These are phyloP conservation scores for Neurospora sp. DNA, from an alignment of 495 filamentous ascomycete genomes.

Conservation along the genomic window DNA sequence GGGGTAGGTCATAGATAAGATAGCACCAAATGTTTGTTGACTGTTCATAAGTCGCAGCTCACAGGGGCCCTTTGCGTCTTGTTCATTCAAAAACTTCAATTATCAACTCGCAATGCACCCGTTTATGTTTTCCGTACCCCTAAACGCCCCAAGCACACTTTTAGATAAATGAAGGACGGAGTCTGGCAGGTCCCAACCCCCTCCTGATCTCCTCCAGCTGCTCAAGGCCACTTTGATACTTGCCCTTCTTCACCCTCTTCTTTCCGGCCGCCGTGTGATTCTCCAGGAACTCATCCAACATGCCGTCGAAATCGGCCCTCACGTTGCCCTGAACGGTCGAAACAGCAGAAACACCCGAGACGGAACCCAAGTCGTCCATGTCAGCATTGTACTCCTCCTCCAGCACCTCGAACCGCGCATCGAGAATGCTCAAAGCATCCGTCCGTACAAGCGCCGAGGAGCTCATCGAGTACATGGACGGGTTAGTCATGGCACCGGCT, in stretches of 20 bases:
- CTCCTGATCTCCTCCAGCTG: conserved; percentile 86
- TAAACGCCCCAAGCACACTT: neutral
- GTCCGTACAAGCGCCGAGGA: conserved; percentile 82
- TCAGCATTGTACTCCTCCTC: conserved; percentile 77
- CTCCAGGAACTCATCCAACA: conserved; percentile 90
- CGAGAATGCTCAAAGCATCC: conserved; percentile 76
- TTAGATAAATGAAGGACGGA: conserved; percentile 5
- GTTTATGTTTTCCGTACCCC: neutral
- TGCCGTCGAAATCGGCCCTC: conserved; percentile 67
- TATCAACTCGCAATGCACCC: neutral
- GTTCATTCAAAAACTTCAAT: neutral
- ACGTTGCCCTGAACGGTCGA: conserved; percentile 48
- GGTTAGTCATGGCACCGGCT: conserved; percentile 81
- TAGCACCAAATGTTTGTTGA: neutral
- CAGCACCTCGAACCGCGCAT: conserved; percentile 84
- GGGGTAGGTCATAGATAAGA: neutral
- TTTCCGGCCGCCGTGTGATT: conserved; percentile 67
- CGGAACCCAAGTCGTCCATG: conserved; percentile 46
- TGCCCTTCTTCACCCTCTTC: conserved; percentile 74
- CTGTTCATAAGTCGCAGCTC: neutral
- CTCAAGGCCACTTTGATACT: conserved; percentile 67
- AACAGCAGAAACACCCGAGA: conserved; percentile 35
- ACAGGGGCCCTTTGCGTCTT: neutral
- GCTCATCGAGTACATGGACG: conserved; percentile 92
- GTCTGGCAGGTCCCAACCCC: conserved; percentile 64